These are phyloP conservation scores for Lentinula boryana DNA, from an alignment of 768 basidiomycete genomes.

Conservation along the genomic window DNA sequence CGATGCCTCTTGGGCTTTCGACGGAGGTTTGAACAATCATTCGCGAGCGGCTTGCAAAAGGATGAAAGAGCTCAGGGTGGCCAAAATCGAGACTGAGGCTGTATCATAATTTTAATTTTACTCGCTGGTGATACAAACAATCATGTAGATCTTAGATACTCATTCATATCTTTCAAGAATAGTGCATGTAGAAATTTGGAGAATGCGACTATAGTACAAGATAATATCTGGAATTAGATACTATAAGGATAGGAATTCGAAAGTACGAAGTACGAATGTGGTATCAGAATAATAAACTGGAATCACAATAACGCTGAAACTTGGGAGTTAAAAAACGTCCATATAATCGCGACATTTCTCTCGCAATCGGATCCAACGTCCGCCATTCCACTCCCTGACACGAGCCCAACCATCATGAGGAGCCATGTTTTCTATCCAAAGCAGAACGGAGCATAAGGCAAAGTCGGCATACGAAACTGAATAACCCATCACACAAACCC, in stretches of 20 bases:
- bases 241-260: no score
- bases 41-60: constrained; percentile 48
- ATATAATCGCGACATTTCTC: constrained; percentile 40
- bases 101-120: neutral
- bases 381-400: constrained; percentile 42
- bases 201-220: no score
- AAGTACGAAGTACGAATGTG: no score
- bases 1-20: constrained; percentile 60
- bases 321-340: constrained; percentile 36
- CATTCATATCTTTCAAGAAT: no score
- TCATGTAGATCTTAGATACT: no score
- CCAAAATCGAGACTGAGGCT: constrained; percentile 16
- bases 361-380: constrained; percentile 40
- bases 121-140: no score
- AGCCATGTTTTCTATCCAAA: constrained; percentile 44
- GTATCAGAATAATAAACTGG: no score
- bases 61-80: constrained; percentile 44
- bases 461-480: constrained; percentile 50
- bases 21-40: constrained; percentile 70
- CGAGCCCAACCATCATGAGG: constrained; percentile 46
- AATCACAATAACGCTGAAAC: no score
- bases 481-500: constrained; percentile 39
- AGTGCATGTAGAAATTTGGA: no score
- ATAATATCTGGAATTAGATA: no score
- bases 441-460: constrained; percentile 40